Evolutionary conservation across 2,329 filamentous ascomycete genomes (phyloP), one percentile per base, ranked within the genome.

Genomic region (Ophiocordyceps camponoti-saundersi): DNA sequence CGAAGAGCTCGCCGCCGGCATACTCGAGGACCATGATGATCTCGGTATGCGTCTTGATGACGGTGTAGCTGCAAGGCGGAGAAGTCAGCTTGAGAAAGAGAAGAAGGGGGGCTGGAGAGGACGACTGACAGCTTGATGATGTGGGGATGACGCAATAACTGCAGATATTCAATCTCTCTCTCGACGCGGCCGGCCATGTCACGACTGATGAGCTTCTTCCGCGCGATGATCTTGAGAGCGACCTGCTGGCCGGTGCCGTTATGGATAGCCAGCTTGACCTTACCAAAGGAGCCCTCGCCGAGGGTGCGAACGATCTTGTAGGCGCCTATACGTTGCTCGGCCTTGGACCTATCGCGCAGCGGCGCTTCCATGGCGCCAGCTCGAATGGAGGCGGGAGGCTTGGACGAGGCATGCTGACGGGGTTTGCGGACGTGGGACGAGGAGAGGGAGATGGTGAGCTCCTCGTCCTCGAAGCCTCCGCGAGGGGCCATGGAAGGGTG

Each of bases 11-110:
- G 50, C 86, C 86, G 51, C 92, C 92, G 41, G 92, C 92, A 65
- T 94, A 98, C 65, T 98, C 92, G 55, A 98, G 78, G 44, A 98
- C 92, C 92, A 98, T 98, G 65, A 96, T 92, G 61, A 98, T 98
- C 62, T 98, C 92, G 51, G 77, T 80, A 22, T 81, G 79, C 7
- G 90, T 95, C 52, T 94, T 95, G 63, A 98, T 96, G 53, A 98
- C 92, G 29, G 92, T 96, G 65, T 87, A 95, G 48, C 86, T 92
- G 42, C 30, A 6, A 11, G 10, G 26, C 5, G 10, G n/a, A 6
- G 23, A 15, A 26, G 13, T 23, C 20, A 22, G 18, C 12, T 20
- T 7, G 15, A 21, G 39, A 6, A 7, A 22, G 2, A 21, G 21
- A 29, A 16, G 26, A 6, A 15, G n/a, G 20, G 7, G 21, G 36